phyloP scores from a whole-genome alignment of 345 rosid genomes.

The Euphorbia lathyris region DNA sequence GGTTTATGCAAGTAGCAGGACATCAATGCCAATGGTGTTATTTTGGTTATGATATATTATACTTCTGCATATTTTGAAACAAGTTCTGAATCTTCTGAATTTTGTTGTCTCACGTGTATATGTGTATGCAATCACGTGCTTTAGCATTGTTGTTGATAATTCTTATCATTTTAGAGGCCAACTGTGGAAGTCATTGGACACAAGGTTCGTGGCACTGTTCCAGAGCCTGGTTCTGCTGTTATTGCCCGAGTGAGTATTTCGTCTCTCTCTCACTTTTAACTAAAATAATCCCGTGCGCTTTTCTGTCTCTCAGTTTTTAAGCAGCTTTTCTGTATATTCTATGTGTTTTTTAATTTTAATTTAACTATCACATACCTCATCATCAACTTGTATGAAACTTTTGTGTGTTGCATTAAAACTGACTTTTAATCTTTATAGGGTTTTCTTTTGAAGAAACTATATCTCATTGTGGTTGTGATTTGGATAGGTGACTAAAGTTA shows the following conservation, averaged over 20 bases:
- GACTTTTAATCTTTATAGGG: not conserved
- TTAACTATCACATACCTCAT: not conserved
- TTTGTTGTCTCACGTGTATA: not conserved
- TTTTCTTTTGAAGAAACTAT: not conserved
- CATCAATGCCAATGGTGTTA: not conserved
- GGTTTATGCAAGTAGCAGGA: not conserved
- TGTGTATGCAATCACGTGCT: not conserved
- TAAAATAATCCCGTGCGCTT: not conserved
- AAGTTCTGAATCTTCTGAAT: not conserved
- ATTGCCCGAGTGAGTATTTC: constrained; percentile 61
- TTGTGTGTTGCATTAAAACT: not conserved
- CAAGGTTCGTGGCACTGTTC: constrained; percentile 80
- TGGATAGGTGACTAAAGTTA: constrained; percentile 76
- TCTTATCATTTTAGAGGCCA: constrained; percentile 47
- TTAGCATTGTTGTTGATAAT: constrained; percentile 6
- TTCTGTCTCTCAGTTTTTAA: not conserved
- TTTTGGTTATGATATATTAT: not conserved
- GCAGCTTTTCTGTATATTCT: not conserved
- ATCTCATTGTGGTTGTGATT: constrained; percentile 8
- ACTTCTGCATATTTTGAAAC: no score
- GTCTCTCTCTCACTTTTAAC: not conserved
- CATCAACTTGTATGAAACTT: not conserved
- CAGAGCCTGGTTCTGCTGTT: constrained; percentile 78
- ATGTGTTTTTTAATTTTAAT: not conserved
- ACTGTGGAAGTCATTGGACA: constrained; percentile 75